phyloP scores from a whole-genome alignment of 2,329 filamentous ascomycete genomes.

The Aspergillus sp. region DNA sequence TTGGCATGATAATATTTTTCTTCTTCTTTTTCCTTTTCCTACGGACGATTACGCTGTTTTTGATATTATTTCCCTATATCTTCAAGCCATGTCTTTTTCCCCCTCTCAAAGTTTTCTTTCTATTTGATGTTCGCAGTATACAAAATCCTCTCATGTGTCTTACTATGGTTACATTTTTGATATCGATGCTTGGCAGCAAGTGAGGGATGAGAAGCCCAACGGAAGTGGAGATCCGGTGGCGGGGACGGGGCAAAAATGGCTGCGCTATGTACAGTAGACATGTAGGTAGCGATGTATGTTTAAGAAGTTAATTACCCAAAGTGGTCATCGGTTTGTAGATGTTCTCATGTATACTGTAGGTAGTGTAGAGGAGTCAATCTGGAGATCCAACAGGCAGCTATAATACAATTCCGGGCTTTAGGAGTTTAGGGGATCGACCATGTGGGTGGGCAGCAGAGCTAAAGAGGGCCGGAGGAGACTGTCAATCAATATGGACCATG shows the following conservation, averaged over 20 bases:
- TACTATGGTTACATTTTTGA: conserved; percentile 1
- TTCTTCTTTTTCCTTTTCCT: conserved; percentile 4
- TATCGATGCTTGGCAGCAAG: conserved; percentile 7
- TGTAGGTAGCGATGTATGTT: neutral
- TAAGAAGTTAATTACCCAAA: neutral
- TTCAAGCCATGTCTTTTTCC: conserved; percentile 1
- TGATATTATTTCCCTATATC: neutral
- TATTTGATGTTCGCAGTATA: neutral
- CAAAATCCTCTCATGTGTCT: conserved; percentile 2
- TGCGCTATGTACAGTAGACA: neutral
- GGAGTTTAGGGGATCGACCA: conserved; percentile 8
- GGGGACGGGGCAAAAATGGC: neutral
- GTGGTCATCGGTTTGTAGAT: neutral
- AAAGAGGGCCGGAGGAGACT: neutral
- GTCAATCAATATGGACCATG: conserved; percentile 9
- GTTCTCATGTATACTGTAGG: neutral
- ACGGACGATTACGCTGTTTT: conserved; percentile 12
- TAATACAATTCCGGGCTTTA: neutral
- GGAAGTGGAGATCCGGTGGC: neutral
- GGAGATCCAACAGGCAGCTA: neutral
- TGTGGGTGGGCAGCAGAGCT: neutral
- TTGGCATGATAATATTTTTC: conserved; percentile 19
- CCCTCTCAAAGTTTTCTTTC: neutral
- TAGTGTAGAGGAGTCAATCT: neutral
- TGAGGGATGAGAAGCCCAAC: conserved; percentile 3